A percentile compares a stretch with the other conserved stretches of the same genome.
Evolutionary conservation across 192 early-diverging fungal species (phyloP).

Genomic region (Coemansia sp.): DNA sequence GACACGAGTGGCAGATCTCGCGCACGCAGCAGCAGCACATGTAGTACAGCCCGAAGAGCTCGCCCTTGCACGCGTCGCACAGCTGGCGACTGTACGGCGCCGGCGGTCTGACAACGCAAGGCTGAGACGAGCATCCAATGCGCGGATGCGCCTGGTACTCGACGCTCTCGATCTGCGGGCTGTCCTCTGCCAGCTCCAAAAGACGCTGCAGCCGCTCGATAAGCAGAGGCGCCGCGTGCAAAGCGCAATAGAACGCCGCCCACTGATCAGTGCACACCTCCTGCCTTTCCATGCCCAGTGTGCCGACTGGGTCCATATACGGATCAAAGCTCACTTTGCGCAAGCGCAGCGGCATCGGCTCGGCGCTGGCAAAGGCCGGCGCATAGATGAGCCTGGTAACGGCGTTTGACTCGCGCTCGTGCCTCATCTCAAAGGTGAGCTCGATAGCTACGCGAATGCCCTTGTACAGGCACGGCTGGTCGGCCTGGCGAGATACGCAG

Average conservation of each 20-base stretch:
- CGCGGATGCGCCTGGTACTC: constrained; percentile 17
- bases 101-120: constrained; percentile 12
- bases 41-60: constrained; percentile 48
- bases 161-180: neutral
- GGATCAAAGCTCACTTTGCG: too few species aligned
- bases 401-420: neutral
- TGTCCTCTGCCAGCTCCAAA: neutral
- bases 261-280: neutral
- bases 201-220: constrained; percentile 1
- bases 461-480: constrained; percentile 17
- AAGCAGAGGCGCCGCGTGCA: neutral
- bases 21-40: constrained; percentile 35
- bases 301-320: too few species aligned
- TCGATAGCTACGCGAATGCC: constrained; percentile 10
- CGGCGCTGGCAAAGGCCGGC: neutral
- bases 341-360: neutral
- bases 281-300: neutral
- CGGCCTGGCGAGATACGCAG: constrained; percentile 16
- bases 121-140: constrained; percentile 29
- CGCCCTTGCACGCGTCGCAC: constrained; percentile 55
- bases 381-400: constrained; percentile 9
- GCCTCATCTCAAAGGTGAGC: neutral
- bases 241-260: neutral
- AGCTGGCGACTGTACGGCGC: constrained; percentile 32
- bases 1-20: constrained; percentile 54